phyloP scores from a whole-genome alignment of 2,329 filamentous ascomycete species.

The Aspergillus intermedius region DNA sequence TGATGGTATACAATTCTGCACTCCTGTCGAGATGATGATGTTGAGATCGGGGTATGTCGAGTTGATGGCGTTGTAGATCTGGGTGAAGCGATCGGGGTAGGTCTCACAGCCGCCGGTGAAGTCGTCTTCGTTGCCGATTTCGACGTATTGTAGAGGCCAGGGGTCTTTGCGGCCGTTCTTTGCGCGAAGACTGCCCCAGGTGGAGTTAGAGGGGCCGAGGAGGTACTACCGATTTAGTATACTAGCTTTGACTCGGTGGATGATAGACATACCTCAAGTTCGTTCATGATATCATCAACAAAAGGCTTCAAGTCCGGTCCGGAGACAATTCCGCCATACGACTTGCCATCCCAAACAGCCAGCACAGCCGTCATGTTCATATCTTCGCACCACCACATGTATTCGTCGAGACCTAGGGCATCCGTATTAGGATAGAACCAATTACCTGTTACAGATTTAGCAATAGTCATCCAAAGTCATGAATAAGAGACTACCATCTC shows the following conservation, averaged over 20 bases:
- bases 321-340: conserved; percentile 44
- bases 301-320: conserved; percentile 49
- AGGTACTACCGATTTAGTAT: conserved; percentile 40
- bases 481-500: conserved; percentile 28
- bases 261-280: conserved; percentile 44
- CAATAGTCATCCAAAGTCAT: background rate
- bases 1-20: conserved; percentile 21
- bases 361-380: conserved; percentile 52
- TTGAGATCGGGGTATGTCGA: conserved; percentile 50
- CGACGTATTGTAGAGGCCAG: conserved; percentile 54
- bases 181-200: conserved; percentile 53
- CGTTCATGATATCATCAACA: conserved; percentile 55
- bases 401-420: conserved; percentile 55
- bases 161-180: conserved; percentile 55
- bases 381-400: conserved; percentile 56
- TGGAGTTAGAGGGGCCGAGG: conserved; percentile 47
- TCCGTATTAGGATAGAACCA: conserved; percentile 59
- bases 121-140: conserved; percentile 63
- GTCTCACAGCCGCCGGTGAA: conserved; percentile 46
- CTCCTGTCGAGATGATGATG: conserved; percentile 45
- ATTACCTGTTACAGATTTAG: conserved; percentile 21
- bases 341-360: conserved; percentile 52
- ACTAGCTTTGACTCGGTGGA: background rate
- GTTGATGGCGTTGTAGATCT: conserved; percentile 54
- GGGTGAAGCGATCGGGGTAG: conserved; percentile 51